Conservation (phyloP, 371 early-diverging fungal species). For the Lichtheimia ramosa region DNA sequence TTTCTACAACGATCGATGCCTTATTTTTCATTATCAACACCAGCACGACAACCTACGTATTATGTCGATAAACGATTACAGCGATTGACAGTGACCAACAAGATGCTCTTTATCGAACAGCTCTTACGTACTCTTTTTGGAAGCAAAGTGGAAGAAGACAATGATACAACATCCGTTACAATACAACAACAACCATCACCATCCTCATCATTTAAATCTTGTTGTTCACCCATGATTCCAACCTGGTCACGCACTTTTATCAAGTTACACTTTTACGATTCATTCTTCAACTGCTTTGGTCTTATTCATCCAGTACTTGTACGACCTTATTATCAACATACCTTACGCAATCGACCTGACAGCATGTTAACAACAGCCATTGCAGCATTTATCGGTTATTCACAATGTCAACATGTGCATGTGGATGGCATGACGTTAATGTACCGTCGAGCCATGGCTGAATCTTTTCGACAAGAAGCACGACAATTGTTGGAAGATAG, state of each 20-base stretch:
- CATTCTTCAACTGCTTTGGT: slow-evolving; percentile 30
- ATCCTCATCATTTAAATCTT: neutral
- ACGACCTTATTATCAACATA: slow-evolving; percentile 21
- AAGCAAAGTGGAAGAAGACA: slow-evolving; percentile 6
- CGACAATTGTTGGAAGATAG: slow-evolving; percentile 24
- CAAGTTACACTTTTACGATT: slow-evolving; percentile 15
- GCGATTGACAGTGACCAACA: slow-evolving; percentile 24
- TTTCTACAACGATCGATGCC: slow-evolving; percentile 24
- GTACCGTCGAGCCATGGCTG: slow-evolving; percentile 23
- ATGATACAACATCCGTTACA: slow-evolving; percentile 2
- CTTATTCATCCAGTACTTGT: slow-evolving; percentile 22
- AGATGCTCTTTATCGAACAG: slow-evolving; percentile 28
- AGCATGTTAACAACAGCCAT: slow-evolving; percentile 30
- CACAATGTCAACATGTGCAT: slow-evolving; percentile 31
- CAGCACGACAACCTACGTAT: slow-evolving; percentile 26
- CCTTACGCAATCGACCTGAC: slow-evolving; percentile 19
- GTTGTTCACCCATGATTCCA: too few species aligned
- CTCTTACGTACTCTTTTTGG: slow-evolving; percentile 28
- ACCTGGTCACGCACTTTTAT: neutral
- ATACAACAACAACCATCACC: slow-evolving; percentile 1
- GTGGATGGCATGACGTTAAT: slow-evolving; percentile 5
- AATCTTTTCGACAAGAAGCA: slow-evolving; percentile 28
- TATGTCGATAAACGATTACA: slow-evolving; percentile 18
- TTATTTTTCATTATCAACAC: slow-evolving; percentile 25
- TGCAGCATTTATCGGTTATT: slow-evolving; percentile 25